Evolutionary conservation across 2,329 filamentous ascomycete genomes (phyloP), one percentile per base, ranked within the genome.

Genomic region (Colletotrichum horii): DNA sequence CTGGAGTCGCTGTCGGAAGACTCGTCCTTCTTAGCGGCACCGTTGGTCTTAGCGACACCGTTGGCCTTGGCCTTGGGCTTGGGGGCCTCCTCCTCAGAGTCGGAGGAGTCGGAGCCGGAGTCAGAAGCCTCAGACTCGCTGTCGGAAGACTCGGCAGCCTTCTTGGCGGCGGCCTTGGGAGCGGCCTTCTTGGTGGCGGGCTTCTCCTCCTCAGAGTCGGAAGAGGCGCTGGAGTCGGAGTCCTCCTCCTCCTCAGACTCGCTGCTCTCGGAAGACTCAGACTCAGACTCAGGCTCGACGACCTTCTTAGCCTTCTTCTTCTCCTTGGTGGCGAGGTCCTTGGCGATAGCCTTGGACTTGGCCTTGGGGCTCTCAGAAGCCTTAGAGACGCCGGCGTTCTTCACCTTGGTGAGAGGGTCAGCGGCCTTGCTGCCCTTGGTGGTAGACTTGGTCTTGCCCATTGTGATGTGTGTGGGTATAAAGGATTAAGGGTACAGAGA

Each of bases 381-480:
- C 89, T 95, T 96, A 87, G 90, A 91, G 81, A 94, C 89, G 78
- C 91, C 90, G 79, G 89, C 92, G 80, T 89, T 89, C 89, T 94
- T 95, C 85, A 93, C 91, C 79, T 86, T 82, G 81, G 86, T 84
- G 80, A 88, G 82, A 77, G 87, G 83, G 82, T 89, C 88, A 81
- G 86, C 84, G 79, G 89, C 87, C 74, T 76, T 76, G 74, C 48
- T 76, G 81, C 88, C 82, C 87, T 91, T 91, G 79, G 85, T 90
- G 84, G 88, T 87, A 83, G 93, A 89, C 88, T 94, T 94, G 71
- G 88, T 86, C 87, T 94, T 94, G 84, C 88, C 91, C 92, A 94
- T 75, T 71, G 15, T 56, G 74, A 66, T 43, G 28, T 43, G 28
- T 58, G 30, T 28, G 55, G 22, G 34, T 8, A 32, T 22, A 36